Evolutionary conservation across 1,284 basidiomycete species (phyloP).

Genomic region (Leucoagaricus sp.): DNA sequence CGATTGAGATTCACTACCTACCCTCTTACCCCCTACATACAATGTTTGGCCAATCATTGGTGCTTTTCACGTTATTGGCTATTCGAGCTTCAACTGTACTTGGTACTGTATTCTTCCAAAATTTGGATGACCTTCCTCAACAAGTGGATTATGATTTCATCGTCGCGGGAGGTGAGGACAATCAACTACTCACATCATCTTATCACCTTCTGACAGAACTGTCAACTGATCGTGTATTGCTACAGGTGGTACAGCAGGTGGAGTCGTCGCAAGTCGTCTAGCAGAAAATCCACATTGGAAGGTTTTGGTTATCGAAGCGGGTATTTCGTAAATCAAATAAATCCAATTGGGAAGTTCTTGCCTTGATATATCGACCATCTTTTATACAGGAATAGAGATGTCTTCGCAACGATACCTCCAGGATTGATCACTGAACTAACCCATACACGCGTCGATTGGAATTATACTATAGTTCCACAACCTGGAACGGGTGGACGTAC

Average conservation of each 20-base stretch:
- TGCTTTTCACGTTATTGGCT: too few species aligned
- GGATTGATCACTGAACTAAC: slow-evolving; percentile 11
- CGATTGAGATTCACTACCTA: too few species aligned
- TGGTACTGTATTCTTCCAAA: too few species aligned
- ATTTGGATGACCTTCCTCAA: too few species aligned
- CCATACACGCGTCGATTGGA: slow-evolving; percentile 27
- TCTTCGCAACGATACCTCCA: slow-evolving; percentile 21
- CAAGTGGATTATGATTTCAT: too few species aligned
- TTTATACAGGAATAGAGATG: slow-evolving; percentile 19
- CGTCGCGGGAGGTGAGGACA: too few species aligned
- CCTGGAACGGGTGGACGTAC: slow-evolving; percentile 21
- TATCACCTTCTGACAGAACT: too few species aligned
- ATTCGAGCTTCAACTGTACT: too few species aligned
- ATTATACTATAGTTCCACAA: slow-evolving; percentile 30
- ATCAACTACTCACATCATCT: too few species aligned
- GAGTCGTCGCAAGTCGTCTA: slow-evolving; percentile 14
- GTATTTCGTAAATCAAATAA: slow-evolving; percentile 12
- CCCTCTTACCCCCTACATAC: too few species aligned
- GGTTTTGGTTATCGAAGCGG: slow-evolving; percentile 17
- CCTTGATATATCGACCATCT: not conserved
- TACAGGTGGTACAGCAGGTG: slow-evolving; percentile 16
- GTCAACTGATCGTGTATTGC: too few species aligned
- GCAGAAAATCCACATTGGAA: slow-evolving; percentile 9
- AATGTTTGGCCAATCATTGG: too few species aligned
- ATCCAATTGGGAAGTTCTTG: not conserved